phyloP scores from a whole-genome alignment of 2,329 filamentous ascomycete genomes.

The Fusarium musae region DNA sequence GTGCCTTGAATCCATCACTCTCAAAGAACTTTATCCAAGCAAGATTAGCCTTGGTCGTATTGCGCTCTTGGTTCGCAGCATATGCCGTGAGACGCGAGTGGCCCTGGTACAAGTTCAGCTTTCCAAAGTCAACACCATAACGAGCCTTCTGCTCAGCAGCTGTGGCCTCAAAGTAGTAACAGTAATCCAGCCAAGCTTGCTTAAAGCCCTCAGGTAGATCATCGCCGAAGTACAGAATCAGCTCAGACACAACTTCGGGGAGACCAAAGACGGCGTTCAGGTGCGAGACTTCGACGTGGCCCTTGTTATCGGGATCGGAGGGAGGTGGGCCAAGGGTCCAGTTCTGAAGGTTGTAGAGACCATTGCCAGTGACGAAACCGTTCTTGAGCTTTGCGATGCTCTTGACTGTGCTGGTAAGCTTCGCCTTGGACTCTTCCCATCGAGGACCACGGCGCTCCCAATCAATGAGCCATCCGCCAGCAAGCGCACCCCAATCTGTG shows the following conservation, averaged over 20 bases:
- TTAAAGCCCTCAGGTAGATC: conserved; percentile 61
- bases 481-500: conserved; percentile 68
- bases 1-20: conserved; percentile 56
- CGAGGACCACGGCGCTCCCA: conserved; percentile 67
- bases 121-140: conserved; percentile 63
- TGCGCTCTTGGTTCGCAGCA: conserved; percentile 56
- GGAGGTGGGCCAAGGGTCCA: conserved; percentile 64
- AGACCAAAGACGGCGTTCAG: conserved; percentile 69
- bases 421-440: conserved; percentile 63
- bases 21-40: conserved; percentile 66
- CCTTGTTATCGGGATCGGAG: conserved; percentile 62
- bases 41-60: conserved; percentile 59
- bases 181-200: conserved; percentile 68
- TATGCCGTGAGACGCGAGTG: conserved; percentile 70
- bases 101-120: conserved; percentile 61
- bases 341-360: conserved; percentile 61
- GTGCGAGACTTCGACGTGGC: conserved; percentile 64
- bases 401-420: conserved; percentile 59
- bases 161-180: conserved; percentile 65
- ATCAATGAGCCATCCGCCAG: conserved; percentile 67
- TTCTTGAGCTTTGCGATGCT: conserved; percentile 66
- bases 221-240: conserved; percentile 60
- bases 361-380: conserved; percentile 68
- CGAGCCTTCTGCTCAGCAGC: conserved; percentile 61
- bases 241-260: conserved; percentile 66